A percentile compares a stretch with the other conserved stretches of the same genome.
Evolutionary conservation across 164 flowering plant species (phyloP).

Genomic region (Houttuynia cordata): DNA sequence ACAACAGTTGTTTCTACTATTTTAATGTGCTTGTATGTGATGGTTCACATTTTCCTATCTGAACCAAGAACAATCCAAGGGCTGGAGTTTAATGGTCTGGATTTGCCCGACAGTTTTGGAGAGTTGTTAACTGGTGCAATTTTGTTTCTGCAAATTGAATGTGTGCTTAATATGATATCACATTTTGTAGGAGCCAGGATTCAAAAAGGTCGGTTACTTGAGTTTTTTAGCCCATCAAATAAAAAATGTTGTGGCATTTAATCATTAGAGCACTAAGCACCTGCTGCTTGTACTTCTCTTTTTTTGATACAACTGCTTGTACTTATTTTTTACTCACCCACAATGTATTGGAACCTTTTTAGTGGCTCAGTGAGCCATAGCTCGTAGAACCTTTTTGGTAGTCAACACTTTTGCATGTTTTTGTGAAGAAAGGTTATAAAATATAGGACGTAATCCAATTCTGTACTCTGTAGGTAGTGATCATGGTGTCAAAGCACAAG

Average conservation of each 20-base stretch:
- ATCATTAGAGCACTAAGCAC: no score
- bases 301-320: no score
- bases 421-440: background rate
- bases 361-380: no score
- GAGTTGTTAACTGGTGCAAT: constrained; percentile 51
- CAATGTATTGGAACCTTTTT: no score
- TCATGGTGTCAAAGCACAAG: constrained; percentile 62
- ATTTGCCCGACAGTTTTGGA: constrained; percentile 77
- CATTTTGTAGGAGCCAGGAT: constrained; percentile 67
- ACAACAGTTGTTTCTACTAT: constrained; percentile 44
- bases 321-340: no score
- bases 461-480: constrained; percentile 43
- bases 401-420: background rate
- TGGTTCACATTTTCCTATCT: constrained; percentile 48
- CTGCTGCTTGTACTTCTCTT: no score
- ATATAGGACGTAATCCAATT: background rate
- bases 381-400: no score
- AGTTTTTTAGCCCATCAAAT: no score
- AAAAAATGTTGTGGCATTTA: no score
- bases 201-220: constrained; percentile 29
- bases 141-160: constrained; percentile 38
- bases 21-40: constrained; percentile 39
- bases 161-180: constrained; percentile 46
- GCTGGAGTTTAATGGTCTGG: constrained; percentile 58
- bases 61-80: constrained; percentile 29